Conservation (phyloP, 73 alveolate species). For the Durusdinium trenchii region DNA sequence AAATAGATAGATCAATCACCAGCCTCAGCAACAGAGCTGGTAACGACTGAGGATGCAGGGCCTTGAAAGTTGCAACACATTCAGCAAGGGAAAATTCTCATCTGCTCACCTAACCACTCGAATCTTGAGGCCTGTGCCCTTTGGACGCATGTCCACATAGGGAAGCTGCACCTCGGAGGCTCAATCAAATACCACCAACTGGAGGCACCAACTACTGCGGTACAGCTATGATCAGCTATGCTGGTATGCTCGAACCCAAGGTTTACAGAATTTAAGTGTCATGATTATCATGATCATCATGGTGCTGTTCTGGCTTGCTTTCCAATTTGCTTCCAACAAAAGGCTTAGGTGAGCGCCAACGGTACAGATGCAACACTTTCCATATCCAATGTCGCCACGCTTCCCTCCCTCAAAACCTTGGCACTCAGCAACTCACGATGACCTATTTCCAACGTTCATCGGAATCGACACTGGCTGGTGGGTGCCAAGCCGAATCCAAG, state of each 20-base stretch:
- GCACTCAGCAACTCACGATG: not conserved
- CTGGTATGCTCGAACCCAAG: too few relatives aligned
- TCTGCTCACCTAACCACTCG: not conserved
- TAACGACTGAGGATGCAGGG: too few relatives aligned
- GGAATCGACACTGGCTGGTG: not conserved
- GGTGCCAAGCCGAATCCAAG: conserved; percentile 12
- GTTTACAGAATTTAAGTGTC: too few relatives aligned
- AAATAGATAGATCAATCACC: too few relatives aligned
- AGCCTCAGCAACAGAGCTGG: too few relatives aligned
- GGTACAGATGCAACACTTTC: conserved; percentile 42
- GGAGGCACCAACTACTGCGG: not conserved
- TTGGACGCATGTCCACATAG: conserved; percentile 18
- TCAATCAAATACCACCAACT: not conserved
- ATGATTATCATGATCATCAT: too few relatives aligned
- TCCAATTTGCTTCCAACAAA: too few relatives aligned
- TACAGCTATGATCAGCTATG: not conserved
- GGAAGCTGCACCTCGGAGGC: conserved; percentile 41
- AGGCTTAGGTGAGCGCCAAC: not conserved
- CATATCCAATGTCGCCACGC: conserved; percentile 42
- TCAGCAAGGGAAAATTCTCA: not conserved
- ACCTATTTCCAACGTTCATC: not conserved
- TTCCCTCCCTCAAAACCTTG: conserved; percentile 14
- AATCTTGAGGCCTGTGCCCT: conserved; percentile 11
- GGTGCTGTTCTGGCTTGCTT: too few relatives aligned
- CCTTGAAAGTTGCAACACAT: too few relatives aligned